These are phyloP conservation scores for Liriodendron chinense DNA, from an alignment of 164 flowering plant genomes.

Conservation along the genomic window DNA sequence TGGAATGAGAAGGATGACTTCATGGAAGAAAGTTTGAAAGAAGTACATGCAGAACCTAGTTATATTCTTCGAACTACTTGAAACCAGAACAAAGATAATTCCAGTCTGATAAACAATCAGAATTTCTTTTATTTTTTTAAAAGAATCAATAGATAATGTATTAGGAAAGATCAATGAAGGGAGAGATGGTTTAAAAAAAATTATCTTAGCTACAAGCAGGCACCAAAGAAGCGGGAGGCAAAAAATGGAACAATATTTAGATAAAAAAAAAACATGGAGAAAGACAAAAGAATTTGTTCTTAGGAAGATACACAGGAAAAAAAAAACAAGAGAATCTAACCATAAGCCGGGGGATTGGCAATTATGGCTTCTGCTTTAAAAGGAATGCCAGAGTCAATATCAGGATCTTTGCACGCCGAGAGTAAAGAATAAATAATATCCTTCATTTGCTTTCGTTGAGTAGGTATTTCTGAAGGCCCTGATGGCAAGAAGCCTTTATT, in stretches of 20 bases:
- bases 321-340: slow-evolving; percentile 36
- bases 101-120: background rate
- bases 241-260: background rate
- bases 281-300: too few species aligned
- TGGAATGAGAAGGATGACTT: background rate
- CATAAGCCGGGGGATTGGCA: slow-evolving; percentile 99
- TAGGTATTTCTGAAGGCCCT: slow-evolving; percentile 95
- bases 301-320: background rate
- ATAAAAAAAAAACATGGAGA: background rate
- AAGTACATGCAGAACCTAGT: background rate
- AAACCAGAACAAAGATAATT: background rate
- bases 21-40: background rate
- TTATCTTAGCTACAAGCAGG: background rate
- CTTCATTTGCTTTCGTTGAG: slow-evolving; percentile 88
- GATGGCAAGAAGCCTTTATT: slow-evolving; percentile 99
- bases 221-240: background rate
- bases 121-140: too few species aligned
- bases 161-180: background rate
- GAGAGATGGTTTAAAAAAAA: background rate
- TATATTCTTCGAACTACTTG: too few species aligned
- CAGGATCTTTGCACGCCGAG: slow-evolving; percentile 90
- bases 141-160: too few species aligned
- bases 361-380: slow-evolving; percentile 97
- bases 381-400: slow-evolving; percentile 74
- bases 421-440: slow-evolving; percentile 84